A percentile compares a stretch with the other conserved stretches of the same genome.
These are phyloP conservation scores for Starmerella cellae DNA, from an alignment of 805 yeast species.

Conservation along the genomic window DNA sequence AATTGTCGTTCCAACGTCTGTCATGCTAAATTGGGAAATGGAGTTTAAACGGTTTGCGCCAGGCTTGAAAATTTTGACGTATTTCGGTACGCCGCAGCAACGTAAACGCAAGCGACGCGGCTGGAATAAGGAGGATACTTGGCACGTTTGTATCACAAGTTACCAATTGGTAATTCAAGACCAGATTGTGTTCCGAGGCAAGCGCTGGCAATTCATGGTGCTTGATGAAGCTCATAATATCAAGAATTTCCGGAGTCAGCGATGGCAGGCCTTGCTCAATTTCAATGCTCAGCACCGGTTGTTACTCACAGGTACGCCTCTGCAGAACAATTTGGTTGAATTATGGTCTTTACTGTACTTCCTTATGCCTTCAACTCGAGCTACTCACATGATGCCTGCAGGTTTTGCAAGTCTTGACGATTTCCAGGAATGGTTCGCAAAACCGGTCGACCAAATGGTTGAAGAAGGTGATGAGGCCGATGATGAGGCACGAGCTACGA, in stretches of 20 bases:
- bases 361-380: constrained; percentile 81
- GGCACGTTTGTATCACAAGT: constrained; percentile 94
- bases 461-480: constrained; percentile 58
- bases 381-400: constrained; percentile 52
- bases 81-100: constrained; percentile 94
- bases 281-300: constrained; percentile 84
- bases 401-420: constrained; percentile 95
- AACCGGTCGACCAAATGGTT: constrained; percentile 83
- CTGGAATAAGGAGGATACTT: constrained; percentile 92
- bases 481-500: constrained; percentile 71
- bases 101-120: constrained; percentile 92
- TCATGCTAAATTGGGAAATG: constrained; percentile 98
- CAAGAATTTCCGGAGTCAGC: constrained; percentile 85
- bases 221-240: constrained; percentile 97
- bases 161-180: constrained; percentile 97
- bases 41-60: constrained; percentile 97
- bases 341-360: constrained; percentile 91
- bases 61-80: constrained; percentile 87
- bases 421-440: constrained; percentile 98
- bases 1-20: constrained; percentile 94
- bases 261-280: constrained; percentile 93
- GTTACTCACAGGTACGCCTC: constrained; percentile 88
- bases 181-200: constrained; percentile 82
- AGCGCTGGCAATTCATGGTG: constrained; percentile 92
- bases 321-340: constrained; percentile 89